Evolutionary conservation across 768 basidiomycete genomes (phyloP).

Genomic region (Auricularia auricula-judae): DNA sequence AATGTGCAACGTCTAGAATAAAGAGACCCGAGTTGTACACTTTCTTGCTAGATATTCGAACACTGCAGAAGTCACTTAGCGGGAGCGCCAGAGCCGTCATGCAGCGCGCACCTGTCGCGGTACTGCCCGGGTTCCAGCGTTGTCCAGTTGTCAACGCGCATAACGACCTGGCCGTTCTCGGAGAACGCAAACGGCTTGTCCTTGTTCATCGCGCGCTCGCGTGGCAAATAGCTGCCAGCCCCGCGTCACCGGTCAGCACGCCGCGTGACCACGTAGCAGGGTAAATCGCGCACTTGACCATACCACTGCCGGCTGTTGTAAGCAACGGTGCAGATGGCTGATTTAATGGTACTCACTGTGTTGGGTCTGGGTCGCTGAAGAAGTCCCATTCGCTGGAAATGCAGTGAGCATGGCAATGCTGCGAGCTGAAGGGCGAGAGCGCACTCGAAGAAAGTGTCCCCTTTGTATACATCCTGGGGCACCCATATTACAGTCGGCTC

Average conservation of each 20-base stretch:
- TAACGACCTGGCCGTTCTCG: constrained; percentile 49
- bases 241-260: constrained; percentile 4
- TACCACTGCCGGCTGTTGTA: constrained; percentile 37
- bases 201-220: constrained; percentile 40
- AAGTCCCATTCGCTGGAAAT: constrained; percentile 42
- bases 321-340: constrained; percentile 8
- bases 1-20: constrained; percentile 70
- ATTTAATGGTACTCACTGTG: constrained; percentile 35
- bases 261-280: neutral
- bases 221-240: constrained; percentile 40
- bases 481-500: constrained; percentile 41
- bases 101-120: constrained; percentile 43
- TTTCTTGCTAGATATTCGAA: constrained; percentile 60
- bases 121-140: constrained; percentile 39
- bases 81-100: neutral
- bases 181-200: constrained; percentile 44
- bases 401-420: constrained; percentile 4
- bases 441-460: constrained; percentile 61
- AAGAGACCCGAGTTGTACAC: constrained; percentile 71
- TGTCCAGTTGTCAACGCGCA: constrained; percentile 66
- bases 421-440: constrained; percentile 10
- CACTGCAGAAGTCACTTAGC: constrained; percentile 31
- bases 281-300: constrained; percentile 46
- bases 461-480: constrained; percentile 54
- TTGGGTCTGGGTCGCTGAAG: constrained; percentile 53